A percentile compares a stretch with the other conserved stretches of the same genome.
These are phyloP conservation scores for Naganishia vishniacii DNA, from an alignment of 768 basidiomycete species.

Conservation along the genomic window DNA sequence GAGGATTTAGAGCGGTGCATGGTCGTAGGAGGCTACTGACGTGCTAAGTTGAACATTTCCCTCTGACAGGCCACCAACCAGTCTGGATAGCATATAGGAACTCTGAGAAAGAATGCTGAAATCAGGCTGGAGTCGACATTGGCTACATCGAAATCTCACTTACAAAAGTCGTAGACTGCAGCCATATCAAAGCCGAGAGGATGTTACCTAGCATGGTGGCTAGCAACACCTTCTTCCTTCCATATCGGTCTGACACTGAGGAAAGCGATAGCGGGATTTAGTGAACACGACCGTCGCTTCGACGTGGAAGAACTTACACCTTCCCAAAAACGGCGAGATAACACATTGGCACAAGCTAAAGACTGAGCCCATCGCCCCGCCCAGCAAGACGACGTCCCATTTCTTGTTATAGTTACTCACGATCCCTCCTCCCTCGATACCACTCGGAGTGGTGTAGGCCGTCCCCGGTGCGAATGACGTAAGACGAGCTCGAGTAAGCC, in stretches of 20 bases:
- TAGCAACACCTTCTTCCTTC: slow-evolving; percentile 75
- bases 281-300: not conserved
- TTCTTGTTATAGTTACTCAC: slow-evolving; percentile 49
- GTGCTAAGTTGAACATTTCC: slow-evolving; percentile 96
- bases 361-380: slow-evolving; percentile 73
- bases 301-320: slow-evolving; percentile 33
- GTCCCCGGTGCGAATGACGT: slow-evolving; percentile 54
- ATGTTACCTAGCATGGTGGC: slow-evolving; percentile 90
- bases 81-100: slow-evolving; percentile 78
- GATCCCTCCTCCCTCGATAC: slow-evolving; percentile 29
- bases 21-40: slow-evolving; percentile 53
- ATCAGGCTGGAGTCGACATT: not conserved
- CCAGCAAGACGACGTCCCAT: slow-evolving; percentile 95
- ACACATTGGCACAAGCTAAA: slow-evolving; percentile 49
- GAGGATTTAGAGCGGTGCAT: not conserved
- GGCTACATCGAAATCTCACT: slow-evolving; percentile 9
- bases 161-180: slow-evolving; percentile 78
- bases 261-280: slow-evolving; percentile 53
- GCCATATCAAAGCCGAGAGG: slow-evolving; percentile 83
- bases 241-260: slow-evolving; percentile 78
- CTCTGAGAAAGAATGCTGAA: slow-evolving; percentile 39
- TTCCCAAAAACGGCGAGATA: slow-evolving; percentile 76
- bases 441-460: slow-evolving; percentile 54
- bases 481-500: slow-evolving; percentile 61
- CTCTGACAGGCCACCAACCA: slow-evolving; percentile 89